These are phyloP conservation scores for Cryphonectria carpinicola DNA, from an alignment of 2,329 filamentous ascomycete species.

Conservation along the genomic window DNA sequence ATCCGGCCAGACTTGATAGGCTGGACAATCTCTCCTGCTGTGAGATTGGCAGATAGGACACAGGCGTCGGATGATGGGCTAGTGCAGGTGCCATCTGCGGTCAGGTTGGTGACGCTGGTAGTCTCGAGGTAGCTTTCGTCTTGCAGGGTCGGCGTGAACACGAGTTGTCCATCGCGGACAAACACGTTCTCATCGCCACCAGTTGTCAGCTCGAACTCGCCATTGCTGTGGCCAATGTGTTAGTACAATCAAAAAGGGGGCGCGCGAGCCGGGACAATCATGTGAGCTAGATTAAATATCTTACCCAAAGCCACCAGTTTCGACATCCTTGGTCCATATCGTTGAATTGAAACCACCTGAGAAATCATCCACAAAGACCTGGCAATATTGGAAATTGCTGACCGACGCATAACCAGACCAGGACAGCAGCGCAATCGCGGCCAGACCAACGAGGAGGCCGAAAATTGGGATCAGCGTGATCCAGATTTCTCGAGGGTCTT, in stretches of 20 bases:
- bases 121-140: slow-evolving; percentile 16
- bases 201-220: slow-evolving; percentile 22
- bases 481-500: slow-evolving; percentile 22
- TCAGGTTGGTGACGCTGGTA: slow-evolving; percentile 1
- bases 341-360: slow-evolving; percentile 26
- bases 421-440: slow-evolving; percentile 13
- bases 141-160: slow-evolving; percentile 24
- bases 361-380: slow-evolving; percentile 28
- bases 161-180: slow-evolving; percentile 27
- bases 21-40: slow-evolving; percentile 14
- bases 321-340: slow-evolving; percentile 25
- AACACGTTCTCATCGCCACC: slow-evolving; percentile 26
- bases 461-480: slow-evolving; percentile 24
- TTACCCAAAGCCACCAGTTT: slow-evolving; percentile 27
- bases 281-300: neutral
- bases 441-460: slow-evolving; percentile 15
- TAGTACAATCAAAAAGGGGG: neutral
- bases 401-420: slow-evolving; percentile 15
- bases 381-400: slow-evolving; percentile 21
- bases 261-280: neutral
- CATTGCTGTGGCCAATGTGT: neutral
- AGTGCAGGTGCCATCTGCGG: slow-evolving; percentile 17
- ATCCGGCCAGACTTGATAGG: slow-evolving; percentile 26
- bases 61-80: slow-evolving; percentile 8
- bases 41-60: slow-evolving; percentile 6